Base-by-base conservation (phyloP, 2,329 filamentous ascomycete species). In the Macrophomina phaseolina region DNA sequence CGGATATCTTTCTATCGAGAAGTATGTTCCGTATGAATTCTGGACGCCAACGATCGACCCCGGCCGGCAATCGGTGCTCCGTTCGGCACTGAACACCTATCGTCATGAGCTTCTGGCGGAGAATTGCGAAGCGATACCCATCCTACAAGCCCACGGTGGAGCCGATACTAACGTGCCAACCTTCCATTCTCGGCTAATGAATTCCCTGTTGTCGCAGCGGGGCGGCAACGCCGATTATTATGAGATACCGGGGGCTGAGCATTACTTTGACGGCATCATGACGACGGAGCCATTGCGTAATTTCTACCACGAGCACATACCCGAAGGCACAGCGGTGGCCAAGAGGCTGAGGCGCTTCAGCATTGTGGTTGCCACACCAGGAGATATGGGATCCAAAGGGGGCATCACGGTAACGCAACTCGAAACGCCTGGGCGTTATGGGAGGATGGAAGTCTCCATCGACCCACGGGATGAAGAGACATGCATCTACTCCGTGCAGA, bases 161-260 rank as follows among this genome's bases (percentile, higher is more conserved):
- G 71, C 76, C 9, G 86, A 88, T 71, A 84, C 86, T 69, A 89
- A 88, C 70, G 86, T 89, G 3, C 86, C 86, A 0, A 77, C 80
- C 5, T 88, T 86, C 70, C 82, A 88, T 72, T 87, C 85, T 4
- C 79, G 86, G 8, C 74, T 86, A 9, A 82, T 88, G 74, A 80
- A 81, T 52, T 80, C 84, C 67, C 76, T 85, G 49, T 73, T 86
- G 12, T 76, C 76, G 28, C 78, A 85, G 69, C 74, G 75, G 58
- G 79, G 77, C 6, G 77, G 75, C 52, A 72, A 78, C 5, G 81
- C 81, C 12, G 73, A 75, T 7, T 88, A 86, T 71, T 72, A 80
- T 51, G 86, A 88, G 71, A 73, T 88, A 32, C 72, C 77, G 9
- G 81, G 77, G 16, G 77, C 79, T 62, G 80, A 79, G 8, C 86